Evolutionary conservation across 2,329 filamentous ascomycete species (phyloP).

Genomic region (Fusarium solani-melongenae): DNA sequence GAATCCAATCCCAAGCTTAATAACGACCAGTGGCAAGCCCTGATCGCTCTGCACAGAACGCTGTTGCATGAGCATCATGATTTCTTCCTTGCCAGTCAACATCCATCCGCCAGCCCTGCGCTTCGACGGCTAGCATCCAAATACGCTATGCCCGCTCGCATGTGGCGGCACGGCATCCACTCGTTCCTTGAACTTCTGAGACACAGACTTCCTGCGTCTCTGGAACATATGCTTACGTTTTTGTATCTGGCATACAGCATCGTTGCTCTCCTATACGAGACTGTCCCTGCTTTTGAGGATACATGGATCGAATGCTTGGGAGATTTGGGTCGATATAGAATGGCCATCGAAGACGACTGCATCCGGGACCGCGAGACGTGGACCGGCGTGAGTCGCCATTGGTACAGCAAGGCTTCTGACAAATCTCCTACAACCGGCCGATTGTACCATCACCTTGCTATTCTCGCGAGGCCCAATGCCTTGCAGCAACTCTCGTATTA

Average conservation of each 20-base stretch:
- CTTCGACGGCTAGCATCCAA: conserved; percentile 78
- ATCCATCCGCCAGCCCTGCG: conserved; percentile 78
- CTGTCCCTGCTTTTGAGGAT: conserved; percentile 82
- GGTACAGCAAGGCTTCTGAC: conserved; percentile 87
- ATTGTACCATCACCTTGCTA: conserved; percentile 89
- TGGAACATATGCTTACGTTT: conserved; percentile 92
- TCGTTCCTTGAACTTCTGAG: conserved; percentile 82
- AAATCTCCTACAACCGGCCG: conserved; percentile 79
- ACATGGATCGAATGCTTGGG: conserved; percentile 96
- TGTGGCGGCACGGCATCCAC: conserved; percentile 96
- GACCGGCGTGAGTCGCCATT: conserved; percentile 81
- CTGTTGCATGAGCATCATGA: conserved; percentile 86
- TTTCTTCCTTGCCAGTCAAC: conserved; percentile 87
- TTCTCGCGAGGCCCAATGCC: conserved; percentile 76
- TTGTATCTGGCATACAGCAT: conserved; percentile 91
- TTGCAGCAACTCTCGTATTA: conserved; percentile 81
- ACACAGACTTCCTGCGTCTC: conserved; percentile 77
- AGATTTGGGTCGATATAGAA: conserved; percentile 83
- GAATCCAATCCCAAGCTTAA: conserved; percentile 59
- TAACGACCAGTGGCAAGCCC: conserved; percentile 82
- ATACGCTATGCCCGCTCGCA: conserved; percentile 90
- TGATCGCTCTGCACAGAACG: conserved; percentile 85
- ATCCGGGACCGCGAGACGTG: conserved; percentile 81
- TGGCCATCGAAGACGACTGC: conserved; percentile 91
- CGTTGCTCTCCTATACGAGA: conserved; percentile 88